Evolutionary conservation across 148 eudicot genomes (phyloP), one percentile per base, ranked within the genome.

Genomic region (Nepenthes gracilis): DNA sequence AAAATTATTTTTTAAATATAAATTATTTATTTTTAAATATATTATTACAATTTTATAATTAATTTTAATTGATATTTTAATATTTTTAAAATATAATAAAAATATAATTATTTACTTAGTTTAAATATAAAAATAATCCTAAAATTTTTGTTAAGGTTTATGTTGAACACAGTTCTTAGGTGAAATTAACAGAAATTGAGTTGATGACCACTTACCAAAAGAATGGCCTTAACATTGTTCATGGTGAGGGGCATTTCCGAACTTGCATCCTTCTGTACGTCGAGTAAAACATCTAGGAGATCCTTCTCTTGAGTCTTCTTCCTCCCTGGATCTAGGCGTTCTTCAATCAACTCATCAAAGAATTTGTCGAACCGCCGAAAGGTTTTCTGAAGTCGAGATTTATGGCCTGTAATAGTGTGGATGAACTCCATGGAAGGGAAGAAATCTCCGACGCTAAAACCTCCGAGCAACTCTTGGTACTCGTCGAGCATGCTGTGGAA

Each of bases 201-300:
- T 9, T 15, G 40, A 6, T 13, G 38, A 45, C 2, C 14, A 59
- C 75, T 64, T 68, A 83, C 94, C 83, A 83, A 40, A 47, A 86
- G 73, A 60, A 83, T 69, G 36, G 80, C 89, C 66, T 84, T 86
- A 51, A 81, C 56, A 33, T 77, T 77, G 59, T 79, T 81, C 70
- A 68, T 74, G 9, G 84, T 77, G 62, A 81, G 76, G 32, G 71
- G 69, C 66, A 55, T 57, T 32, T 76, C 84, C 45, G 55, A 14
- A 11, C 43, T 49, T 14, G 48, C 72, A 9, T 64, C 67, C 51
- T 64, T 65, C 43, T 75, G 77, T 40, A 77, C 45, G 35, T 75
- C 73, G 2, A 83, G 81, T 61, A 87, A 60, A 36, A 87, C 76
- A 68, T 77, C 90, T 37, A 84, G 72, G 9, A 83, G 72, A 66